Evolutionary conservation across 2,329 filamentous ascomycete species (phyloP), one percentile per base, ranked within the genome.

Genomic region (Exophiala sp.): DNA sequence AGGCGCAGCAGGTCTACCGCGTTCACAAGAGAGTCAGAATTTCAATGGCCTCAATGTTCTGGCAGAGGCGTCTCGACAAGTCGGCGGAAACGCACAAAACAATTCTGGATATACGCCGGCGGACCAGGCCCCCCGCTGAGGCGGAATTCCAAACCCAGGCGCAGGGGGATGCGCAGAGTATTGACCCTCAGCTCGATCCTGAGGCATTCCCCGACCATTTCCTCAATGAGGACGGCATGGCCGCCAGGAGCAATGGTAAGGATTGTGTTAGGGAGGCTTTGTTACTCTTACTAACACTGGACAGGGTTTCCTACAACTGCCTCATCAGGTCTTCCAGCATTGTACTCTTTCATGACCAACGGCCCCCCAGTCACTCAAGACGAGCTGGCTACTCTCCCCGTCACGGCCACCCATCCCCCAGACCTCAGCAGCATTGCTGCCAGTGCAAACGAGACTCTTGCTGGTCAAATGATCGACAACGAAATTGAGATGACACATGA

Each of bases 41-140:
- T 88, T 88, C 76, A 88, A 87, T 54, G 86, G 87, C 1, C 74
- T 95, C 30, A 87, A 94, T 65, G 89, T 89, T 3, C 75, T 95
- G 18, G 89, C 89, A 24, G 89, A 95, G 68, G 89, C 90, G 0
- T 94, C 89, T 43, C 79, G 88, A 43, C 86, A 87, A 65, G 80
- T 93, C 50, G 85, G 77, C 53, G 21, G 44, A 19, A 46, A 50
- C 21, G 38, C 39, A 8, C 37, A 18, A 32, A 23, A 21, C 14
- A 39, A 46, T 24, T 19, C 42, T 30, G 40, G 34, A 30, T 42
- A 45, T 16, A 42, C 11, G n/a, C 22, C 46, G 27, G 32, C 32
- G 1, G 29, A 53, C 30, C 46, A 23, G 50, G 38, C 34, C 45
- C n/a, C 43, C 37, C 22, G 11, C n/a, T 35, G 14, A 42, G 23